phyloP scores from a whole-genome alignment of 495 filamentous ascomycete species.

The Terfezia boudieri region DNA sequence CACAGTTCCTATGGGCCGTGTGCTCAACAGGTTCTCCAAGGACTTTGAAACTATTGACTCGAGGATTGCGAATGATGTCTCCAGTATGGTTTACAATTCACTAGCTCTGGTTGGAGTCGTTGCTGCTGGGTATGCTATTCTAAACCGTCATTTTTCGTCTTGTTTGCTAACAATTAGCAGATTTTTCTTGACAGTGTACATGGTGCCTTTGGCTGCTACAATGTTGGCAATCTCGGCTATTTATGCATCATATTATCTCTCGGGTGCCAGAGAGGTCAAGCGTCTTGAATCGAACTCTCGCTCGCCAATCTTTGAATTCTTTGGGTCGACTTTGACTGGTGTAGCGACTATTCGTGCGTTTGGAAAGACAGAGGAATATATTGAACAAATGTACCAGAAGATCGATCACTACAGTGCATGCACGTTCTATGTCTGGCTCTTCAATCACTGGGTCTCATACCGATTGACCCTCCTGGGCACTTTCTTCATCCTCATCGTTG shows the following conservation, averaged over 20 bases:
- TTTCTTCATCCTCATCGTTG: conserved; percentile 42
- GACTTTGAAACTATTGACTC: conserved; percentile 56
- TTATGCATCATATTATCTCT: conserved; percentile 37
- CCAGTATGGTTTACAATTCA: conserved; percentile 29
- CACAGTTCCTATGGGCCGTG: conserved; percentile 54
- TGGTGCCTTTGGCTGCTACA: conserved; percentile 33
- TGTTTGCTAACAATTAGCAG: too few species aligned
- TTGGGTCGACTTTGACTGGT: conserved; percentile 46
- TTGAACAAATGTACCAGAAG: conserved; percentile 39
- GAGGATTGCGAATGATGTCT: conserved; percentile 35
- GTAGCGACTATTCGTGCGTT: conserved; percentile 58
- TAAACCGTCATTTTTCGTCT: neutral
- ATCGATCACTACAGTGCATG: conserved; percentile 42
- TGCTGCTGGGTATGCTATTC: conserved; percentile 25
- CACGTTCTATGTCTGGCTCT: conserved; percentile 45
- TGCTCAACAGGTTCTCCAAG: conserved; percentile 58
- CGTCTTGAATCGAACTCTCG: conserved; percentile 50
- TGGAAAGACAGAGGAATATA: conserved; percentile 37
- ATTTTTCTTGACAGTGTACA: conserved; percentile 14
- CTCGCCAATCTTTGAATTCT: conserved; percentile 57
- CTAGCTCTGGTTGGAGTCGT: conserved; percentile 35
- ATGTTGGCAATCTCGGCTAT: conserved; percentile 33
- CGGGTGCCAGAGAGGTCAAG: conserved; percentile 53
- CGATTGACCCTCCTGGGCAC: conserved; percentile 49
- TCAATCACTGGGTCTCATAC: conserved; percentile 53